A percentile compares a stretch with the other conserved stretches of the same genome.
These are phyloP conservation scores for Dictyostelium capitatum DNA, from an alignment of 78 protist species.

Conservation along the genomic window DNA sequence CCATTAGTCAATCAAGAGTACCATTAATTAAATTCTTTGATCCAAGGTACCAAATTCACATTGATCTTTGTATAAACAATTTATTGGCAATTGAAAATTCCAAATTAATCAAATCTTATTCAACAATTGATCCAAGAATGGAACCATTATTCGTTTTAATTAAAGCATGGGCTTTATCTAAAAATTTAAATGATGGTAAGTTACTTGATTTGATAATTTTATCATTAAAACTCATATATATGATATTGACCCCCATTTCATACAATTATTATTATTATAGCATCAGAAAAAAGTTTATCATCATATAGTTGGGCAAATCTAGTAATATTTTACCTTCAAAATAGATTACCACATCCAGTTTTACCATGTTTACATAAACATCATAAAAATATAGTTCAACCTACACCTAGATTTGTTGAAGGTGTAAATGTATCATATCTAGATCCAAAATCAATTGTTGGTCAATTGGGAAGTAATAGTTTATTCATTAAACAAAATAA, in stretches of 20 bases:
- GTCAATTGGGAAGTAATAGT: not conserved
- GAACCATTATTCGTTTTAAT: conserved; percentile 17
- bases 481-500: not conserved
- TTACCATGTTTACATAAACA: conserved; percentile 32
- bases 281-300: conserved; percentile 27
- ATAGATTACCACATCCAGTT: not conserved
- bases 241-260: no score
- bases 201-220: no score
- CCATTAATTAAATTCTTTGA: conserved; percentile 49
- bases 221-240: no score
- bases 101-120: conserved; percentile 23
- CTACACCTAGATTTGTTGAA: not conserved
- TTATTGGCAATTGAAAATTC: conserved; percentile 45
- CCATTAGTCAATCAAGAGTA: conserved; percentile 21
- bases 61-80: conserved; percentile 48
- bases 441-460: not conserved
- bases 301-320: conserved; percentile 37
- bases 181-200: conserved; percentile 17
- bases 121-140: conserved; percentile 11
- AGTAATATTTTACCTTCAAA: conserved; percentile 26
- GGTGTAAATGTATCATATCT: not conserved
- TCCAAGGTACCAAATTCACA: not conserved
- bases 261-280: no score
- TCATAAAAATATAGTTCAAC: not conserved
- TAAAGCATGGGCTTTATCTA: conserved; percentile 34